Base-by-base conservation (phyloP, 228 moss, liverwort and hornwort species). In the Sphagnum fallax region DNA sequence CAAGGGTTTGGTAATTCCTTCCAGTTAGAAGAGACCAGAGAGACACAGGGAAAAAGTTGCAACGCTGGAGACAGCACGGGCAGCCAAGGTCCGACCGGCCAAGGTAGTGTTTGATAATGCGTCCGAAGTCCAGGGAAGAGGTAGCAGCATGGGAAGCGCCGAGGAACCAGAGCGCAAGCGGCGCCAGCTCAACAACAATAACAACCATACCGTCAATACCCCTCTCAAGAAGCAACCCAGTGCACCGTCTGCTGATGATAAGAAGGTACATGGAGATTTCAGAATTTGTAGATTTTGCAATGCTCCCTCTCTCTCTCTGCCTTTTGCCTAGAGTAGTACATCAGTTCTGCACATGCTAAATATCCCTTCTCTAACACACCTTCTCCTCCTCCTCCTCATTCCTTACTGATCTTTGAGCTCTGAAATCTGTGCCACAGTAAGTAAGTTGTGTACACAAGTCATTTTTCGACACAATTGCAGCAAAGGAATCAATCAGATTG, bases 81-180 rank as follows among this genome's bases (percentile, higher is more conserved):
- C 13, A 62, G 52, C 63, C 6, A 66, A 62, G 67, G 52, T 62
- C 65, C 67, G 68, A 59, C 68, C 53, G 52, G 59, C 52, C 48
- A 75, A 62, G 63, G 64, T 67, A 70, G 65, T 64, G 63, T 64
- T 65, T 50, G 70, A 77, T 69, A 69, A 84, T 84, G 81, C 75
- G 71, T 63, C 63, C 63, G 66, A 70, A 71, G 75, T 64, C 62
- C 53, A 32, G n/a, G 60, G 48, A 52, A 63, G 71, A 65, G 77
- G 71, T 16, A 64, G 63, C 81, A 85, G 68, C 62, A 86, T 86
- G 86, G 86, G 83, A 80, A 86, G 86, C 67, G 83, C 80, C 53
- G 86, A 86, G 69, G 86, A 83, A 78, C 86, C 86, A 61, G 86
- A 86, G 55, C 82, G 86, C 64, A 85, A 85, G 32, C 32, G 83